Percentiles rank a stretch among this genome's conserved stretches.
Conservation (phyloP, 148 eudicot species). For the Vaccinium macrocarpon region DNA sequence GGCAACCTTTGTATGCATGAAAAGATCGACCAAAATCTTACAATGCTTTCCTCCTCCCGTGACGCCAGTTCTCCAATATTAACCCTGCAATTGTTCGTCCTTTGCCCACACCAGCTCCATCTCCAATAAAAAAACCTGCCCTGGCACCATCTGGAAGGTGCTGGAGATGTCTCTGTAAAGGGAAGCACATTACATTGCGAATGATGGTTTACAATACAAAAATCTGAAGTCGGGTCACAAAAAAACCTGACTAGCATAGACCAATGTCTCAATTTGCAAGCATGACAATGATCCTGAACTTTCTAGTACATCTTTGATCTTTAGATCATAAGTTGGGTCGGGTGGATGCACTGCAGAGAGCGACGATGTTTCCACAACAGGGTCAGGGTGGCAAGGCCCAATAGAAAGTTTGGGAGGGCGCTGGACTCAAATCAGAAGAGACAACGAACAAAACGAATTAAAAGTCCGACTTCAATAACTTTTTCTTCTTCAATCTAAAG, state of each 20-base stretch:
- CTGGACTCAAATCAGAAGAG: constrained; percentile 26
- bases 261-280: constrained; percentile 93
- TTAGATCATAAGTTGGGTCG: constrained; percentile 76
- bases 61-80: constrained; percentile 98
- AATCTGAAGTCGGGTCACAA: constrained; percentile 6
- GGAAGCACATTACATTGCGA: constrained; percentile 20
- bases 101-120: constrained; percentile 99
- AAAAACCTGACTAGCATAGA: constrained; percentile 95
- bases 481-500: too few species aligned
- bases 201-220: constrained; percentile 40
- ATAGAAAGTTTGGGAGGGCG: constrained; percentile 84
- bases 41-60: constrained; percentile 85
- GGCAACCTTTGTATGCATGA: background rate
- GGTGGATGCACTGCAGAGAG: constrained; percentile 97
- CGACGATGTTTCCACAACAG: constrained; percentile 92
- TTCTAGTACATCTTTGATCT: constrained; percentile 61
- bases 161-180: constrained; percentile 74
- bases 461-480: background rate
- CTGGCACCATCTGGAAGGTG: constrained; percentile 50
- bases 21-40: constrained; percentile 40
- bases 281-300: constrained; percentile 60
- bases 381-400: constrained; percentile 97
- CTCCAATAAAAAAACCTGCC: constrained; percentile 97
- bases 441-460: background rate
- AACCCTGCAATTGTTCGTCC: constrained; percentile 99